Conservation (phyloP, 805 yeast genomes). For the Nakazawaea peltata region DNA sequence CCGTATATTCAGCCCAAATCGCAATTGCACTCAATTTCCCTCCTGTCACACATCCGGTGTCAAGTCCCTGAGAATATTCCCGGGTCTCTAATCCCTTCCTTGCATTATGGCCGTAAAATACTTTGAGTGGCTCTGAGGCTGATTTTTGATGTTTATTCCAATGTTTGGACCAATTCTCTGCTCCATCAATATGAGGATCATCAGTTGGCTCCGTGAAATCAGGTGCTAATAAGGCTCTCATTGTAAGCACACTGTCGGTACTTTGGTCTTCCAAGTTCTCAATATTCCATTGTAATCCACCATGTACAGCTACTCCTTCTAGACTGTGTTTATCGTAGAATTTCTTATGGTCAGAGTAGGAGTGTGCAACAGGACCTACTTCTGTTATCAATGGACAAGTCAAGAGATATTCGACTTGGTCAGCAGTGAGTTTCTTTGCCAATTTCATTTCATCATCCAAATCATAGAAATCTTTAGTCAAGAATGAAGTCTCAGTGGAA, state of each 20-base stretch:
- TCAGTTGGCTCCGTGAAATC: conserved; percentile 52
- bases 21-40: conserved; percentile 58
- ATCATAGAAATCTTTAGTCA: conserved; percentile 19
- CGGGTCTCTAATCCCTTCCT: conserved; percentile 59
- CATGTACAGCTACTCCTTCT: conserved; percentile 66
- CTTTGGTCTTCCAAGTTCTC: conserved; percentile 43
- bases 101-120: conserved; percentile 89
- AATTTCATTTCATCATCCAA: conserved; percentile 31
- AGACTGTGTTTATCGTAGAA: conserved; percentile 16
- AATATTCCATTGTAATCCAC: conserved; percentile 68
- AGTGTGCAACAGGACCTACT: conserved; percentile 53
- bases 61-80: conserved; percentile 71
- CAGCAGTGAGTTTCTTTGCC: conserved; percentile 47
- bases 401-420: conserved; percentile 48
- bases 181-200: conserved; percentile 21
- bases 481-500: conserved; percentile 9
- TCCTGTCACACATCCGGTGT: conserved; percentile 77
- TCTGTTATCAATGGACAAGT: conserved; percentile 56
- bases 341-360: conserved; percentile 15
- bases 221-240: conserved; percentile 65
- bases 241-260: conserved; percentile 55
- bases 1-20: conserved; percentile 28
- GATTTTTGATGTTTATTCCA: conserved; percentile 21
- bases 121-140: conserved; percentile 21
- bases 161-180: conserved; percentile 24